phyloP scores from a whole-genome alignment of 441 rosid species.

The Manihot esculenta region DNA sequence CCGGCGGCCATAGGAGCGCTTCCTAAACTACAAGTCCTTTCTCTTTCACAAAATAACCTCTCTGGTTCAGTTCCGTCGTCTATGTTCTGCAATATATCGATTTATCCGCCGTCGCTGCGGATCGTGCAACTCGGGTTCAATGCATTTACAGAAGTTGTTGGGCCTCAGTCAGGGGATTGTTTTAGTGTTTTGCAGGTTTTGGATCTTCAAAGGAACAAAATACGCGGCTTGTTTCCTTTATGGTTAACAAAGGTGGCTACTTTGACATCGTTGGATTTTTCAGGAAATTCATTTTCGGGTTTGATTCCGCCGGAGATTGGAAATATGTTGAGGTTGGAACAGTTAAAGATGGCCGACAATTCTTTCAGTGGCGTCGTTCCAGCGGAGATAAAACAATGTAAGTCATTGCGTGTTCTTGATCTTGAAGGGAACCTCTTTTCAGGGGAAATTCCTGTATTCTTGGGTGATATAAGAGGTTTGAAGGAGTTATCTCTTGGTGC shows the following conservation, averaged over 20 bases:
- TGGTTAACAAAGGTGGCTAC: constrained; percentile 57
- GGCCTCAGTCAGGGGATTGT: constrained; percentile 51
- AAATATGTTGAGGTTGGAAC: constrained; percentile 48
- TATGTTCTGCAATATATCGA: constrained; percentile 63
- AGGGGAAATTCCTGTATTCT: constrained; percentile 58
- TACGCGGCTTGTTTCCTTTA: constrained; percentile 55
- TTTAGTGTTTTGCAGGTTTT: constrained; percentile 53
- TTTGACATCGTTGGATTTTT: constrained; percentile 57
- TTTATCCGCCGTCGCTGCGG: constrained; percentile 48
- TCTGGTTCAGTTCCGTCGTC: constrained; percentile 68
- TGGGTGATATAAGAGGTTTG: constrained; percentile 58
- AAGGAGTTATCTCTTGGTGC: constrained; percentile 58
- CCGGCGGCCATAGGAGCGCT: constrained; percentile 75
- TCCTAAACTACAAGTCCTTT: constrained; percentile 64
- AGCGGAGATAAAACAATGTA: constrained; percentile 59
- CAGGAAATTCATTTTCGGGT: constrained; percentile 68
- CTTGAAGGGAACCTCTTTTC: constrained; percentile 63
- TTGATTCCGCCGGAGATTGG: constrained; percentile 63
- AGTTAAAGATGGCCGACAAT: constrained; percentile 67
- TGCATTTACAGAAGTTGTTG: constrained; percentile 43
- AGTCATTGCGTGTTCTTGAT: constrained; percentile 56
- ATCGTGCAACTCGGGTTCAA: constrained; percentile 68
- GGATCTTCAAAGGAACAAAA: constrained; percentile 60
- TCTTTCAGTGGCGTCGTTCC: constrained; percentile 64
- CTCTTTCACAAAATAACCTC: constrained; percentile 61